Evolutionary conservation across 768 basidiomycete genomes (phyloP), one percentile per base, ranked within the genome.

Genomic region (Boletus rubescentipes): DNA sequence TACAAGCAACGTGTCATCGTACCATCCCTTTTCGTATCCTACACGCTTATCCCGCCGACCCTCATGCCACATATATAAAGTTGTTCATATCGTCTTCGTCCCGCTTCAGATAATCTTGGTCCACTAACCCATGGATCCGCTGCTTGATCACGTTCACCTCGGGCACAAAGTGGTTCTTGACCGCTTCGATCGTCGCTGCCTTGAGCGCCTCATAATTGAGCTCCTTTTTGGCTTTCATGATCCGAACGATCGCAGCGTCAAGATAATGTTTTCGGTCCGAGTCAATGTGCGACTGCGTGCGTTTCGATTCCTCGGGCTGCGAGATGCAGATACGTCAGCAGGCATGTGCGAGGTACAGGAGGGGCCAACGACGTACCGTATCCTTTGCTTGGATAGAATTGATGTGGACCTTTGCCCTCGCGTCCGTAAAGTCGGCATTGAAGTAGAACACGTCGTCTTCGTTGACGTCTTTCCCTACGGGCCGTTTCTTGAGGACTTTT

Each of bases 321-420:
- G 2, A 14, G 21, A 16, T 9, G 20, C 6, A 30, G 10, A 9
- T 11, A 23, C 38, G 47, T 42, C n/a, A 42, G 20, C 16, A 9
- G 8, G 23, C 31, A 8, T 30, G 16, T 21, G 26, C 23, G n/a
- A 2, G 37, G 11, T 9, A 10, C n/a, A 14, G 39, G 34, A 18
- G n/a, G 12, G n/a, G 20, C 15, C 42, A 32, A 46, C 8, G 11
- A 73, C 88, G 55, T 65, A 95, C 93, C 56, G 93, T 86, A 60
- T 95, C 89, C 66, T 94, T 94, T 15, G 87, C 89, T 69, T 98
- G 97, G 45, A 99, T 96, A 20, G 94, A 91, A 65, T 94, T 96
- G 73, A 98, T 95, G 71, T 91, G 91, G 37, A 99, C 81, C 61
- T 87, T 91, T 35, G 84, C 72, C 38, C 83, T 79, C 8, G 87